These are phyloP conservation scores for Melampsora occidentalis DNA, from an alignment of 1,284 basidiomycete genomes.

Conservation along the genomic window DNA sequence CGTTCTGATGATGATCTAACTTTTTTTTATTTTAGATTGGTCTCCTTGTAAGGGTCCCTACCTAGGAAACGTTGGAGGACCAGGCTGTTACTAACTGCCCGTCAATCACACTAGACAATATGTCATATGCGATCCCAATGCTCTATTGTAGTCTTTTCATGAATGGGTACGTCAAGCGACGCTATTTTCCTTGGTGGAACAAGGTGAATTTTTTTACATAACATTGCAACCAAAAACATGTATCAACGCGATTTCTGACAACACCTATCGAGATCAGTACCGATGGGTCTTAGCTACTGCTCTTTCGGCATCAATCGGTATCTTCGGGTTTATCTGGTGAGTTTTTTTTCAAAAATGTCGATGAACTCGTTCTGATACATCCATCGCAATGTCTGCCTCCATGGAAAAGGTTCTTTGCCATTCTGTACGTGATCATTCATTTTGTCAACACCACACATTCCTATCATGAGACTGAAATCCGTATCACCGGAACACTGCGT, in stretches of 20 bases:
- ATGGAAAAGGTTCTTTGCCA: conserved; percentile 37
- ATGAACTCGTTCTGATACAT: background rate
- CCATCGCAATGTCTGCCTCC: background rate
- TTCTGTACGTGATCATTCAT: conserved; percentile 25
- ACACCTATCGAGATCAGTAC: conserved; percentile 2
- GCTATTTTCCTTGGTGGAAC: conserved; percentile 35
- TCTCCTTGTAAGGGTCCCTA: conserved; percentile 22
- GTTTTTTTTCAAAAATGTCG: background rate
- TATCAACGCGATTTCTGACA: background rate
- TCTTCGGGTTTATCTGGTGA: conserved; percentile 39
- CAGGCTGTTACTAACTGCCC: background rate
- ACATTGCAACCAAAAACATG: too few species aligned
- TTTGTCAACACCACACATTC: background rate
- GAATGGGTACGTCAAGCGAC: conserved; percentile 29
- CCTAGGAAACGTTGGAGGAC: background rate
- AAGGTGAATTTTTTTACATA: conserved; percentile 1
- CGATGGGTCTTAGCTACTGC: conserved; percentile 41
- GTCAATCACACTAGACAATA: conserved; percentile 8
- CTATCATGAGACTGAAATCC: background rate
- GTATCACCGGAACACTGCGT: background rate
- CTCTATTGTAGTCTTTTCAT: conserved; percentile 23
- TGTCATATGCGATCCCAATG: conserved; percentile 41
- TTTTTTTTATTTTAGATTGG: conserved; percentile 1
- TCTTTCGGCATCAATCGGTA: conserved; percentile 36
- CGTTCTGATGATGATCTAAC: background rate